A percentile compares a stretch with the other conserved stretches of the same genome.
Conservation (phyloP, 129 eudicot species). For the Silybum marianum region DNA sequence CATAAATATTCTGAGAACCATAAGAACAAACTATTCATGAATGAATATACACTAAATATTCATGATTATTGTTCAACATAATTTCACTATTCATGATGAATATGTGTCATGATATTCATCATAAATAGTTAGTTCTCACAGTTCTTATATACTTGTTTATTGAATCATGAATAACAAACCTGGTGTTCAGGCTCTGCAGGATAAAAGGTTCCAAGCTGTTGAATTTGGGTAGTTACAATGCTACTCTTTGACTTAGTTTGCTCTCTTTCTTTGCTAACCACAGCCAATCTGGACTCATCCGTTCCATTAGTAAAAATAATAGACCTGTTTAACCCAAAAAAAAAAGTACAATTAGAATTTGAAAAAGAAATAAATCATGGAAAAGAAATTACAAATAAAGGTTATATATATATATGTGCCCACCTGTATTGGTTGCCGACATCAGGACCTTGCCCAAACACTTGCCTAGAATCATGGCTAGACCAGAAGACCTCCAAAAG, state of each 20-base stretch:
- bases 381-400: neutral
- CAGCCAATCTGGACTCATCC: constrained; percentile 87
- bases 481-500: constrained; percentile 97
- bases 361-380: neutral
- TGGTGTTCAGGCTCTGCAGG: constrained; percentile 98
- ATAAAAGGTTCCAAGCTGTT: constrained; percentile 66
- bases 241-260: constrained; percentile 74
- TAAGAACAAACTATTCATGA: neutral
- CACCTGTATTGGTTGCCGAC: constrained; percentile 97
- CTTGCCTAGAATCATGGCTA: constrained; percentile 96
- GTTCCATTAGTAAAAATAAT: constrained; percentile 88
- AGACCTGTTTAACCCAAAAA: constrained; percentile 55
- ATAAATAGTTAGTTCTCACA: neutral
- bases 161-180: constrained; percentile 41
- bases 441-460: constrained; percentile 99
- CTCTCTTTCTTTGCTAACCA: constrained; percentile 87
- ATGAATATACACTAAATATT: too few species aligned
- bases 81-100: neutral
- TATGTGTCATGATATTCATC: neutral
- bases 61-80: too few species aligned
- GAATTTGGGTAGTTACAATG: constrained; percentile 91
- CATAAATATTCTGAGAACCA: neutral
- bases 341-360: neutral
- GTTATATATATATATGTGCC: constrained; percentile 1
- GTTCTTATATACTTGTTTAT: neutral